These are phyloP conservation scores for Pyrenochaeta sp. DNA, from an alignment of 2,329 filamentous ascomycete species.

Conservation along the genomic window DNA sequence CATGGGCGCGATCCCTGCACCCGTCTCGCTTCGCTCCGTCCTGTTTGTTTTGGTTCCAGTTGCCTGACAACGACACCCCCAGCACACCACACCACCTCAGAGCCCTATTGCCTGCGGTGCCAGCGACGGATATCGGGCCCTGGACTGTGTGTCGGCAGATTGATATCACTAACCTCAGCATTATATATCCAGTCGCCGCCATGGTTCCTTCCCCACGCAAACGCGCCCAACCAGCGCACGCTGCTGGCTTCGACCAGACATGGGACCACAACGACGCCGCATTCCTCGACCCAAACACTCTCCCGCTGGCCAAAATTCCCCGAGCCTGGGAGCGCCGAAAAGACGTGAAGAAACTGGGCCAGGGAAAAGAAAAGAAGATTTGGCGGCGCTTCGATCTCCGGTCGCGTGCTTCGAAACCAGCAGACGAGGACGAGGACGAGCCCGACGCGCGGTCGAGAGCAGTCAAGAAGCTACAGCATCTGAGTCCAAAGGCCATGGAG, in stretches of 20 bases:
- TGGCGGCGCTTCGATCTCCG: conserved; percentile 54
- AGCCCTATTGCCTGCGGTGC: too few species aligned
- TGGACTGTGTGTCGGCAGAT: conserved; percentile 19
- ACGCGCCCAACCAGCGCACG: conserved; percentile 24
- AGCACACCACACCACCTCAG: conserved; percentile 18
- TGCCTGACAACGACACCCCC: conserved; percentile 15
- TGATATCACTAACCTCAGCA: conserved; percentile 17
- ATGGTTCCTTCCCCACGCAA: conserved; percentile 44
- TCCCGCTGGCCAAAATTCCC: conserved; percentile 52
- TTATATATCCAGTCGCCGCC: conserved; percentile 10
- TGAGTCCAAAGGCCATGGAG: conserved; percentile 42
- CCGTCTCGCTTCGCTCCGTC: too few species aligned
- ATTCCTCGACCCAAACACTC: conserved; percentile 49
- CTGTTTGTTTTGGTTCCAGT: conserved; percentile 23
- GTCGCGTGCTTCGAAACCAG: conserved; percentile 28
- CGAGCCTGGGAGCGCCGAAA: conserved; percentile 60
- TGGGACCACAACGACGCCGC: conserved; percentile 54
- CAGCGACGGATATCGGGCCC: too few species aligned
- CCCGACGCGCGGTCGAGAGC: conserved; percentile 48
- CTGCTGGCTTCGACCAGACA: conserved; percentile 39
- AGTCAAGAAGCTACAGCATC: conserved; percentile 55
- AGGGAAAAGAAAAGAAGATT: conserved; percentile 53
- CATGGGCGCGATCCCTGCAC: conserved; percentile 12
- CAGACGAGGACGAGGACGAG: conserved; percentile 26
- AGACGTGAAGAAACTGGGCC: conserved; percentile 47